Base-by-base conservation (phyloP, 202 grass and related monocot species). In the Carex sylvatica region DNA sequence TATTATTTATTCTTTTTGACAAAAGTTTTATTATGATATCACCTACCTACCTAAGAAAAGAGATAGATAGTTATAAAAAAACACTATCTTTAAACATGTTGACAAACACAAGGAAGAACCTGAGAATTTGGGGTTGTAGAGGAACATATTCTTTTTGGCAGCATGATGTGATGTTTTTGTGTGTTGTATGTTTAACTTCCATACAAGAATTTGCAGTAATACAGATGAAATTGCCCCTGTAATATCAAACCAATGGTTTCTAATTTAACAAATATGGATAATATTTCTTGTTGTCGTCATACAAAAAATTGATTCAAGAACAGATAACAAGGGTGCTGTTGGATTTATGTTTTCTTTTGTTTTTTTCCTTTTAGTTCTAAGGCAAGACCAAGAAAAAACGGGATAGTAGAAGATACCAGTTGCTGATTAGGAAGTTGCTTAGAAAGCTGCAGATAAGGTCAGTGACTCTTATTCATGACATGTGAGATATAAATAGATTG, bases 281-380 rank as follows among this genome's bases (percentile, higher is more conserved):
- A 28, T 36, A 51, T 65, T 51, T 6, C 11, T 26, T 84, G 1
- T 49, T 55, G 28, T 28, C 7, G 4, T 54, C 56, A 22, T 73
- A 53, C 44, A 80, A 98, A 92, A 92, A 98, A 77, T 84, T 95
- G 47, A 90, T 93, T 55, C 92, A 95, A 87, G 95, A 98, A 89
- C 95, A 98, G 84, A 95, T 98, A 87, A 95, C 95, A 10, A 89
- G 92, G 63, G 95, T 95, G 77, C 86, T 98, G 79, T 86, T 98
- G 49, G 92, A 98, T 26, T 26, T 26, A 26, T 26, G 26, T 26
- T 26, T 26, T 26, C 1, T 26, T 26, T 26, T 1, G 26, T 26
- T 26, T 26, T 26, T 26, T 26, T 26, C 26, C 26, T 26, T 26
- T 26, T 26, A 26, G 26, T 26, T 26, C 26, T 26, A 1, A 26